Base-by-base conservation (phyloP, 2,329 filamentous ascomycete species). In the Madurella mycetomatis region DNA sequence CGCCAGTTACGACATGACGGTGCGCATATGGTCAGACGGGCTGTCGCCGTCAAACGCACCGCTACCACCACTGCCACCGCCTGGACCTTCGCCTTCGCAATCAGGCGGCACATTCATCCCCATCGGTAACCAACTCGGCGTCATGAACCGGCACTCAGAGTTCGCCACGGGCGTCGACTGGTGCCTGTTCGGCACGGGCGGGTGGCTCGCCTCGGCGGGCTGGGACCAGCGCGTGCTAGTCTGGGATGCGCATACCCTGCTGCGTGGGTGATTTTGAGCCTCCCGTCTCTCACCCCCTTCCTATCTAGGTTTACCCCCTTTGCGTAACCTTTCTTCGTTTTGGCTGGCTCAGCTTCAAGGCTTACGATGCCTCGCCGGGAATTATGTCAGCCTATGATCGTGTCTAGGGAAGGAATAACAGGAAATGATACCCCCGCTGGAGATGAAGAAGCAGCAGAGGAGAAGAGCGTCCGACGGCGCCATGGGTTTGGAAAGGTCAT, bases 1-100 rank as follows among this genome's bases (percentile, higher is more conserved):
- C 63, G 92, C 89, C 1, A 94, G 91, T 67, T 99, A 99, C 71
- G 94, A 99, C 72, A 99, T 99, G 94, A 96, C 90, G 5, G 95
- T 94, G 62, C 83, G 94, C 32, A 78, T 96, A 47, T 99, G 94
- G 94, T 90, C 85, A 11, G 94, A 97, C 67, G 88, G 74, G 1
- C 34, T 37, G 34, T 4, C 13, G 31, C 7, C 12, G 31, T 49
- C 51, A 5, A 77, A 77, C 2, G 69, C 70, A 4, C 70, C 64
- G 60, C 73, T 67, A 45, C 69, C 45, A 25, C 19, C 44, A 44
- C 41, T 19, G 12, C 46, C 19, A 62, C 47, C 48, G 49, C 61
- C 11, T 25, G 25, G 25, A 7, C 25, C 25, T 25, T 25, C 25
- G 25, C 25, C 25, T 25, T 7, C 7, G 25, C 25, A 25, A 25